phyloP scores from a whole-genome alignment of 257 asterid genomes.

The Solanum dulcamara region DNA sequence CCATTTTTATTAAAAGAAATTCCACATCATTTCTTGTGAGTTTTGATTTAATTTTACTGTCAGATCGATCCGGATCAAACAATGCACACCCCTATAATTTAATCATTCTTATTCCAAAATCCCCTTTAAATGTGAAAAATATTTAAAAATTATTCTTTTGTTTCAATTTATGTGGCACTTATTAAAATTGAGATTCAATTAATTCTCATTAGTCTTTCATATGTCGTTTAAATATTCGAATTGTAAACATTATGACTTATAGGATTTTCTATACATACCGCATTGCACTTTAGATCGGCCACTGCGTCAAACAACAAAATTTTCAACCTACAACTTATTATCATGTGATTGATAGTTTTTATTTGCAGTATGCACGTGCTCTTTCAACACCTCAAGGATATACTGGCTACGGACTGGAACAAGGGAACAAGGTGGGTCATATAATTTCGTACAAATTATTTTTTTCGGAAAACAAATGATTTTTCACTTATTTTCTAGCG shows the following conservation, averaged over 20 bases:
- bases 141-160: too few relatives aligned
- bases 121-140: not conserved
- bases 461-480: too few relatives aligned
- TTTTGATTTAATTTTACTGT: not conserved
- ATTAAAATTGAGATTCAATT: too few relatives aligned
- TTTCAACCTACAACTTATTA: not conserved
- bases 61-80: not conserved
- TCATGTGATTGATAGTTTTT: not conserved
- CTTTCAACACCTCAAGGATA: slow-evolving; percentile 69
- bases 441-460: too few relatives aligned
- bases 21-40: not conserved
- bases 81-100: not conserved
- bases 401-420: slow-evolving; percentile 80
- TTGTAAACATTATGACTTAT: too few relatives aligned
- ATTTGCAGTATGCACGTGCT: slow-evolving; percentile 52
- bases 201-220: too few relatives aligned
- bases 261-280: too few relatives aligned
- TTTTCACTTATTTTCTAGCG: too few relatives aligned
- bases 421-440: slow-evolving; percentile 49
- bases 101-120: not conserved
- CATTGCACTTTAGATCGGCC: not conserved
- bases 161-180: too few relatives aligned
- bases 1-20: not conserved
- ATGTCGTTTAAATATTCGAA: too few relatives aligned
- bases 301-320: not conserved